These are phyloP conservation scores for Lanmaoa rubissima DNA, from an alignment of 768 basidiomycete genomes.

Conservation along the genomic window DNA sequence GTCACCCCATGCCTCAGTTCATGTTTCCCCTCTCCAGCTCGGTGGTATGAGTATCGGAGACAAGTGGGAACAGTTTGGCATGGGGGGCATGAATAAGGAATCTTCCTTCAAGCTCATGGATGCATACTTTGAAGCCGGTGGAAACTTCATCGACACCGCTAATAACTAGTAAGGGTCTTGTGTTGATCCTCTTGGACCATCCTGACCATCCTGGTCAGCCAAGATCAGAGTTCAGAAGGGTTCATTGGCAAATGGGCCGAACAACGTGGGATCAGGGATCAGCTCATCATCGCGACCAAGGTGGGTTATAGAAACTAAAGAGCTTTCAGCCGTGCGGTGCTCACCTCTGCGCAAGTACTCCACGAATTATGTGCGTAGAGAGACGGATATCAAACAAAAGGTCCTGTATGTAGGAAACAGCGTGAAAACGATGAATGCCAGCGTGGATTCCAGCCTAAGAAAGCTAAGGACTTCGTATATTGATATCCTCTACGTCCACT, in stretches of 20 bases:
- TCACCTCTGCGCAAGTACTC: conserved; percentile 20
- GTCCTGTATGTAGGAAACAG: conserved; percentile 38
- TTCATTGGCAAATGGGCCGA: neutral
- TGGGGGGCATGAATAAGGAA: neutral
- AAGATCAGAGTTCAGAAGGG: neutral
- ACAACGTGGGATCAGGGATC: neutral
- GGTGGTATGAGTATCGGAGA: neutral
- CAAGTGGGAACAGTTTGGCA: neutral
- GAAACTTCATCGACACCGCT: neutral
- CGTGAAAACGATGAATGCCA: conserved; percentile 32
- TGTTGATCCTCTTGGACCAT: neutral
- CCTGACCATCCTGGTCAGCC: neutral
- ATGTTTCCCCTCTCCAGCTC: neutral
- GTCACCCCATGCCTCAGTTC: neutral
- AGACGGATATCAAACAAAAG: conserved; percentile 16
- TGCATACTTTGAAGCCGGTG: neutral
- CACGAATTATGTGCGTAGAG: conserved; percentile 11
- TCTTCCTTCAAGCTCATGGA: neutral
- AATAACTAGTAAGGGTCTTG: neutral
- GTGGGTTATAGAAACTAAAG: no score
- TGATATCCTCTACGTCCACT: conserved; percentile 56
- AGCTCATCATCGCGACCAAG: neutral
- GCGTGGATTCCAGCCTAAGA: conserved; percentile 35
- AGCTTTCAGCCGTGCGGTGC: no score
- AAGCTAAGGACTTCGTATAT: conserved; percentile 58